Evolutionary conservation across 73 alveolate species (phyloP).

Genomic region (Paramecium tetraurelia): DNA sequence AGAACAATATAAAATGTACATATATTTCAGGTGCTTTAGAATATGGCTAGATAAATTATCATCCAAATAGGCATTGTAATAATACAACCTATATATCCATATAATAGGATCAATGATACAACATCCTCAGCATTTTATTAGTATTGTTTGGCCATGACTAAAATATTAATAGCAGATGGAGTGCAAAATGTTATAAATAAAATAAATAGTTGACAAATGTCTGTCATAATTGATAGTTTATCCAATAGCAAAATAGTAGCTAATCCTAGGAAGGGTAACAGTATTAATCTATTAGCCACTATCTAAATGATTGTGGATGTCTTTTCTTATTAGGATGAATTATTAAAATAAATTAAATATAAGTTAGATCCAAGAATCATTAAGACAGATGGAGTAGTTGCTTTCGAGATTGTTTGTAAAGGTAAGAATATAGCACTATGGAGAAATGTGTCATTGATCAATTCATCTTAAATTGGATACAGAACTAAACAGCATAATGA

Average conservation of each 20-base stretch:
- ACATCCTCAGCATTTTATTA: not conserved
- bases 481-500: not conserved
- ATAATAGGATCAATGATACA: slow-evolving; percentile 7
- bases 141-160: slow-evolving; percentile 14
- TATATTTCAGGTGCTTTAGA: not conserved
- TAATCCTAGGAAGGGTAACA: not conserved
- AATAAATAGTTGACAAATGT: not conserved
- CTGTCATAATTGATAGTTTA: not conserved
- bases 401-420: not conserved
- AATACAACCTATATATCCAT: not conserved
- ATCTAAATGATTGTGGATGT: not conserved
- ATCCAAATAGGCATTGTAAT: slow-evolving; percentile 29
- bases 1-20: not conserved
- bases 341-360: not conserved
- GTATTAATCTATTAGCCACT: not conserved
- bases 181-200: slow-evolving; percentile 22
- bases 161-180: slow-evolving; percentile 29
- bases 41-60: not conserved
- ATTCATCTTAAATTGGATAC: not conserved
- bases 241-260: not conserved
- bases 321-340: not conserved
- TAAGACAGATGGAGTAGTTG: slow-evolving; percentile 7
- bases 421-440: slow-evolving; percentile 6
- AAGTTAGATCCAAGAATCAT: not conserved
- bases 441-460: not conserved